Conservation (phyloP, 2,329 filamentous ascomycete species). For the Claviceps africana region DNA sequence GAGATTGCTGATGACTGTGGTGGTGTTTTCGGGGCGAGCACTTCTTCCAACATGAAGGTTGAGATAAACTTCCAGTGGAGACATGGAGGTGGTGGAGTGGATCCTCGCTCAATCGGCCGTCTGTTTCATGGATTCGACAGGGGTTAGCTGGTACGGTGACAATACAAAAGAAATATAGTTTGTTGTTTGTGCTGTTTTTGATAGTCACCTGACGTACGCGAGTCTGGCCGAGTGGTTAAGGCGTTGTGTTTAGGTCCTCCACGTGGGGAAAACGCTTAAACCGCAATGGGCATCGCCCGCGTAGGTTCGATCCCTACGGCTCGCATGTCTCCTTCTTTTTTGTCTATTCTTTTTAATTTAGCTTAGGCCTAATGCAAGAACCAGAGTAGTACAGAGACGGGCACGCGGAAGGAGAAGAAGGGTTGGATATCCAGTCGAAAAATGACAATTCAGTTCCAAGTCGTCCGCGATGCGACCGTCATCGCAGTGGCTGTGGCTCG, state of each 20-base stretch:
- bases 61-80: neutral
- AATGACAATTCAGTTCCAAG: too few relatives aligned
- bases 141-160: too few relatives aligned
- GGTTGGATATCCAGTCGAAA: too few relatives aligned
- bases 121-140: neutral
- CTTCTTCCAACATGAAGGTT: neutral
- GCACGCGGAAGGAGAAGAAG: too few relatives aligned
- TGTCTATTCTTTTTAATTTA: too few relatives aligned
- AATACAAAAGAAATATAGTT: neutral
- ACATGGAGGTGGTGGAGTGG: neutral
- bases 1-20: neutral
- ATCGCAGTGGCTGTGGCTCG: neutral
- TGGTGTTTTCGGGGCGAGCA: neutral
- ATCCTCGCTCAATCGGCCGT: neutral
- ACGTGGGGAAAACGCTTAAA: constrained; percentile 13
- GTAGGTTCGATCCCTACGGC: constrained; percentile 39
- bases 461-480: neutral
- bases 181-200: neutral
- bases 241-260: constrained; percentile 37
- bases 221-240: constrained; percentile 43
- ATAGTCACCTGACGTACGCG: constrained; percentile 12
- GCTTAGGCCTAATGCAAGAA: too few relatives aligned
- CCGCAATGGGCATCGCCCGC: constrained; percentile 30
- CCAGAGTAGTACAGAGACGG: too few relatives aligned
- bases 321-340: constrained; percentile 17